Evolutionary conservation across 2,329 filamentous ascomycete genomes (phyloP).

Genomic region (Diaporthe sp.): DNA sequence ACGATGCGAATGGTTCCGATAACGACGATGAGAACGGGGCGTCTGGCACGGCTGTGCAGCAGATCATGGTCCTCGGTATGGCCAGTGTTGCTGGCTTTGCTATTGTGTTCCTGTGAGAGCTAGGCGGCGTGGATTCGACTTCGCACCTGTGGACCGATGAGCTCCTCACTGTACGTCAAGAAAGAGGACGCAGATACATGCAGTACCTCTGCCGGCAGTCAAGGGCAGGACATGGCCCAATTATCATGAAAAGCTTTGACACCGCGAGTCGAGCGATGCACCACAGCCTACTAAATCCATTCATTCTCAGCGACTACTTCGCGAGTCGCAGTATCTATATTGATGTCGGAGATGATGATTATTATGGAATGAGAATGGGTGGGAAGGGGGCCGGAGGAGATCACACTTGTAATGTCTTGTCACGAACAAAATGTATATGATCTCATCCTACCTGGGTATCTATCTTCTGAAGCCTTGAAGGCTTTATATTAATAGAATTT

Average conservation of each 20-base stretch:
- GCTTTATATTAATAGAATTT: not conserved
- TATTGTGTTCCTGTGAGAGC: not conserved
- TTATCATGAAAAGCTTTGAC: not conserved
- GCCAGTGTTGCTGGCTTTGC: conserved; percentile 9
- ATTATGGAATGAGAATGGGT: not conserved
- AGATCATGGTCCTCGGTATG: conserved; percentile 6
- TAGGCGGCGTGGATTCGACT: not conserved
- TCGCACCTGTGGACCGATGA: not conserved
- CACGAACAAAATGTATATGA: not conserved
- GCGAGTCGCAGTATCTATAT: not conserved
- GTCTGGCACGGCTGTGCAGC: not conserved
- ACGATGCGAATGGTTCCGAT: not conserved
- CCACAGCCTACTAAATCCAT: not conserved
- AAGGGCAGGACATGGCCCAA: not conserved
- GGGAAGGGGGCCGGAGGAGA: not conserved
- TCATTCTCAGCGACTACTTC: not conserved
- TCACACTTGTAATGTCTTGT: conserved; percentile 2
- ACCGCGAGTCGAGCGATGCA: not conserved
- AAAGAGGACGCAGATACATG: not conserved
- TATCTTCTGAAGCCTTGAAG: not conserved
- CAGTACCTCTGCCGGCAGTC: not conserved
- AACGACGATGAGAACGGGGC: not conserved
- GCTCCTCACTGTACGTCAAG: too few relatives aligned
- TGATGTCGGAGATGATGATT: not conserved
- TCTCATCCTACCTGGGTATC: not conserved